Percentiles rank a stretch among this genome's conserved stretches.
Conservation (phyloP, 331 rosid genomes). For the Stylosanthes scabra region DNA sequence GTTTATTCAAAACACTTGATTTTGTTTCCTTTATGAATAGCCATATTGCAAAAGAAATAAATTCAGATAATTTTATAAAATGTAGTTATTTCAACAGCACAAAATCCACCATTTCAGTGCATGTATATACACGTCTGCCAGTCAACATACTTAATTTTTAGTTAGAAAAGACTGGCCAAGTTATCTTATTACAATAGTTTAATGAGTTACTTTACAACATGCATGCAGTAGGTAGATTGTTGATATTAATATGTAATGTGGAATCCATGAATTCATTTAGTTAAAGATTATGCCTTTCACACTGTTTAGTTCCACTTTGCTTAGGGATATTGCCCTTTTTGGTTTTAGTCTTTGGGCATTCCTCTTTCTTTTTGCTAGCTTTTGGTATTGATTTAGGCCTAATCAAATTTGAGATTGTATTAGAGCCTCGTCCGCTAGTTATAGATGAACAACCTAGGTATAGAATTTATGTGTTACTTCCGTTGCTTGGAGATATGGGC, state of each 20-base stretch:
- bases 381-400: too few relatives aligned
- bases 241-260: constrained; percentile 2
- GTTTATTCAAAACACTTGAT: too few relatives aligned
- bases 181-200: constrained; percentile 12
- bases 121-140: neutral
- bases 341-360: too few relatives aligned
- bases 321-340: too few relatives aligned
- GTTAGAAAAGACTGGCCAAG: neutral
- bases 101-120: constrained; percentile 4
- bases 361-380: too few relatives aligned
- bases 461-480: too few relatives aligned
- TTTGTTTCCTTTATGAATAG: neutral
- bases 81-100: constrained; percentile 8
- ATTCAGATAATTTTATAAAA: neutral
- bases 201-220: constrained; percentile 1
- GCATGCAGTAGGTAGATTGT: neutral
- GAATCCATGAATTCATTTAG: constrained; percentile 16
- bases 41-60: neutral
- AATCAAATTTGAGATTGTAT: too few relatives aligned
- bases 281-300: constrained; percentile 24
- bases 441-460: too few relatives aligned
- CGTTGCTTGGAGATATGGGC: too few relatives aligned
- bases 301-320: neutral
- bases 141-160: neutral
- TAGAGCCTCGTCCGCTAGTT: too few relatives aligned